Base-by-base conservation (phyloP, 2,329 filamentous ascomycete genomes). In the Mycosphaerella sp. region DNA sequence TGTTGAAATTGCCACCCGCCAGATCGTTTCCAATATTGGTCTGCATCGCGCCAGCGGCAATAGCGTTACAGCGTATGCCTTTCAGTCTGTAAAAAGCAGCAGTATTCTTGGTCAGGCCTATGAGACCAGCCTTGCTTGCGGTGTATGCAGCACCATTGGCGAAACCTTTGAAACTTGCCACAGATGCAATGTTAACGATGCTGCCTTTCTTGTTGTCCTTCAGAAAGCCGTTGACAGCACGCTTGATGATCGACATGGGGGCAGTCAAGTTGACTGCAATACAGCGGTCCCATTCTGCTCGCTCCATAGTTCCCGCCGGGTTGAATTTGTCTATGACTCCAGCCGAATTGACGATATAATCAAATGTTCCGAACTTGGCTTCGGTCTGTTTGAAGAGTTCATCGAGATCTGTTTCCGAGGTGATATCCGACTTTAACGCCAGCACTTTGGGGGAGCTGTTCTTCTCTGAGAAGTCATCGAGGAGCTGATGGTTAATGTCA, bases 261-360 rank as follows among this genome's bases (percentile, higher is more conserved):
- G 78, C 80, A 5, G 78, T 83, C 36, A 82, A 66, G 60, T 84
- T 84, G 56, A 83, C 69, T 10, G 71, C 73, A 36, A 84, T 72
- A 5, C 83, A 76, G 3, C 70, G 70, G 55, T 82, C 74, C 80
- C 79, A 83, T 1, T 74, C 61, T 1, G 66, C 67, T 54, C 71
- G 70, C 17, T 76, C 70, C 48, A 76, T 65, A 6, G 72, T 71
- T 12, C 76, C 80, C 0, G 76, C 77, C 0, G 78, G 75, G 42
- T 79, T 75, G 59, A 83, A 80, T 29, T 68, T 70, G 62, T 83
- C 81, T 70, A 80, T 78, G 53, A 83, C 72, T 21, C 76, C 81
- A 8, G 80, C 80, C 56, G 79, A 80, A 68, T 82, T 82, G 62
- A 83, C 67, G 29, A 64, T 58, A 79, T 82, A 70, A 65, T 84